Evolutionary conservation across 805 yeast species (phyloP).

Genomic region (Sugiyamaella marilandica): DNA sequence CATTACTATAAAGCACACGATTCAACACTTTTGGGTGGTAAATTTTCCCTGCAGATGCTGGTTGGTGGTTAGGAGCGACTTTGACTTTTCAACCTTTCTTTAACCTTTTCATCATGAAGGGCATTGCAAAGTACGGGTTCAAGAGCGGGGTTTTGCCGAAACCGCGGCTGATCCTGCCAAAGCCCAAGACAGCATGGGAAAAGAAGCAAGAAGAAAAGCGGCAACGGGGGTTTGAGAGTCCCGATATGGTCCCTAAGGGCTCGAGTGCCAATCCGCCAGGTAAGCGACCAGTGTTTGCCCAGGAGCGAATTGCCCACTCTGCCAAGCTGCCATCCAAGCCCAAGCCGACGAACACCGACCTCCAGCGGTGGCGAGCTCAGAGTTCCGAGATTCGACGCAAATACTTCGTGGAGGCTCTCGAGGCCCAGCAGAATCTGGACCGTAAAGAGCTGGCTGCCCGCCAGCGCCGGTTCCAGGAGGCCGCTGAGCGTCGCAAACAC

Average conservation of each 20-base stretch:
- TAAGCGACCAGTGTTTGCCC: constrained; percentile 46
- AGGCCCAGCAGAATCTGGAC: constrained; percentile 48
- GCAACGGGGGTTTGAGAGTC: constrained; percentile 67
- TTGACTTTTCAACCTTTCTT: background rate
- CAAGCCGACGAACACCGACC: constrained; percentile 22
- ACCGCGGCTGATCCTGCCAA: constrained; percentile 68
- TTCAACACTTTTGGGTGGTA: too few relatives aligned
- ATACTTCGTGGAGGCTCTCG: constrained; percentile 60
- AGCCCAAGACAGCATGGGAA: constrained; percentile 36
- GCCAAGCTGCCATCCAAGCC: constrained; percentile 43
- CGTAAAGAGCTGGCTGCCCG: constrained; percentile 37
- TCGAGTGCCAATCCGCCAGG: constrained; percentile 49
- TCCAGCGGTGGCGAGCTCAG: constrained; percentile 44
- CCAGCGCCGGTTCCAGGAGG: constrained; percentile 35
- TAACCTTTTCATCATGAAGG: constrained; percentile 26
- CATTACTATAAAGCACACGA: too few relatives aligned
- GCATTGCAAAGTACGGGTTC: constrained; percentile 43
- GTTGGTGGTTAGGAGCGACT: background rate
- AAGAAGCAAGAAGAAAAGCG: constrained; percentile 39
- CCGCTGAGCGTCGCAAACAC: constrained; percentile 12
- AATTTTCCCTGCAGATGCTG: too few relatives aligned
- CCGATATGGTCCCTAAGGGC: constrained; percentile 58
- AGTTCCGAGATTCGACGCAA: constrained; percentile 66
- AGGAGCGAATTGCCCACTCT: constrained; percentile 51
- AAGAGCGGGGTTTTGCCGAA: constrained; percentile 81